Evolutionary conservation across 2,329 filamentous ascomycete species (phyloP).

Genomic region (Neonectria sp.): DNA sequence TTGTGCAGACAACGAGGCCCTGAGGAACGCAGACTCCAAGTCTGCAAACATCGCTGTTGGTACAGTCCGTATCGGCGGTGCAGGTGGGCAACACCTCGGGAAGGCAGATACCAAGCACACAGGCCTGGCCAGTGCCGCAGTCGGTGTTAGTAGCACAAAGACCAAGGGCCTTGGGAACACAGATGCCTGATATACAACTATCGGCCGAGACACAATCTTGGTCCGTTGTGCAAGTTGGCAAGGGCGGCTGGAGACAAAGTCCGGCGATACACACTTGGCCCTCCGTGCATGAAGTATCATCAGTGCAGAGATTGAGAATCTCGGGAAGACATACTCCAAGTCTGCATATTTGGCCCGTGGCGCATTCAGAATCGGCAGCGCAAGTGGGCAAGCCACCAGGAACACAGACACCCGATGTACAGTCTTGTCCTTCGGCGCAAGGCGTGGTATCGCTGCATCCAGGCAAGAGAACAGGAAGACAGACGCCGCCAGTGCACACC

Average conservation of each 20-base stretch:
- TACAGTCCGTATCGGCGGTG: slow-evolving; percentile 15
- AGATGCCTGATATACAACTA: slow-evolving; percentile 21
- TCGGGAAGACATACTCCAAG: slow-evolving; percentile 19
- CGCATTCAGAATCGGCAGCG: slow-evolving; percentile 21
- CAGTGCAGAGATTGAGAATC: neutral
- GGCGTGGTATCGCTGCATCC: neutral
- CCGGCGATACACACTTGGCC: slow-evolving; percentile 11
- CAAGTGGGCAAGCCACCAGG: slow-evolving; percentile 14
- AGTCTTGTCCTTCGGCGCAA: slow-evolving; percentile 15
- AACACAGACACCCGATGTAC: slow-evolving; percentile 21
- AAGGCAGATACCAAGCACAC: slow-evolving; percentile 23
- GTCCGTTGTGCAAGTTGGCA: slow-evolving; percentile 14
- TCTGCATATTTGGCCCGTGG: slow-evolving; percentile 15
- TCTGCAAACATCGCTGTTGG: slow-evolving; percentile 15
- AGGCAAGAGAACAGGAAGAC: slow-evolving; percentile 14
- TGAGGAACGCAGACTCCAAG: slow-evolving; percentile 23
- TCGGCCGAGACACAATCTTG: slow-evolving; percentile 17
- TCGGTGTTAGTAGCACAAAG: neutral
- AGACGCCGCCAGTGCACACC: slow-evolving; percentile 19
- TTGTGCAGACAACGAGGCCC: slow-evolving; percentile 4
- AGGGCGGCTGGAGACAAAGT: slow-evolving; percentile 10
- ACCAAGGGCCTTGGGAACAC: slow-evolving; percentile 8
- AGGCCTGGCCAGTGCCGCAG: slow-evolving; percentile 15
- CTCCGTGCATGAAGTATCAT: neutral
- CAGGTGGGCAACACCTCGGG: slow-evolving; percentile 12